These are phyloP conservation scores for Acacia melanoxylon DNA, from an alignment of 306 rosid species.

Conservation along the genomic window DNA sequence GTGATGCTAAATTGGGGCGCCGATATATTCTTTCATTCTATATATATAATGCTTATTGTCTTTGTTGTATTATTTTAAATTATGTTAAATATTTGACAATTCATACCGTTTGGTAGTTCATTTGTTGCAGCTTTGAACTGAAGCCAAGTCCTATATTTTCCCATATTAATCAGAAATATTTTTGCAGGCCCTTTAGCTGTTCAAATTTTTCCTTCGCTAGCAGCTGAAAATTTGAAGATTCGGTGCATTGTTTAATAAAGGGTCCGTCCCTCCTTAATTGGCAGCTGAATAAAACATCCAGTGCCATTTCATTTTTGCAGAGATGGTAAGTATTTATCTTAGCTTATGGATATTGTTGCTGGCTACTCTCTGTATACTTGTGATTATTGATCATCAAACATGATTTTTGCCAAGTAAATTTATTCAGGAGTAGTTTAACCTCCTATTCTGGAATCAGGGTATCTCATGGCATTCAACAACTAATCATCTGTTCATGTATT, in stretches of 20 bases:
- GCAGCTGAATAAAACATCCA: constrained; percentile 21
- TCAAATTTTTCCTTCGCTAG: constrained; percentile 4
- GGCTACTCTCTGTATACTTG: not conserved
- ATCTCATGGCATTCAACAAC: not conserved
- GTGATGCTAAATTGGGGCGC: not conserved
- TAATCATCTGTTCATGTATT: not conserved
- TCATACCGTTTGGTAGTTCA: constrained; percentile 2
- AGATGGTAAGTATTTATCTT: constrained; percentile 43
- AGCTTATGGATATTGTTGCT: not conserved
- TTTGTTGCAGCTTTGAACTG: not conserved
- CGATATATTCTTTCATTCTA: not conserved
- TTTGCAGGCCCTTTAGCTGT: constrained; percentile 34
- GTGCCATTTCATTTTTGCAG: constrained; percentile 3
- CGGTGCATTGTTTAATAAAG: constrained; percentile 19
- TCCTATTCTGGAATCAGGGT: not conserved
- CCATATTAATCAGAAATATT: constrained; percentile 5
- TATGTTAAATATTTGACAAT: not conserved
- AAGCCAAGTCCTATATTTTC: not conserved
- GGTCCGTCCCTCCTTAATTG: constrained; percentile 4
- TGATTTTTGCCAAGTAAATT: not conserved
- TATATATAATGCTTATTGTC: not conserved
- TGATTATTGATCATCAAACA: not conserved
- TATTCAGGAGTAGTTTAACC: not conserved
- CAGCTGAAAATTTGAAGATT: constrained; percentile 16
- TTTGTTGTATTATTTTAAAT: not conserved